A percentile compares a stretch with the other conserved stretches of the same genome.
Conservation (phyloP, 164 flowering plant species). For the Warburgia ugandensis region DNA sequence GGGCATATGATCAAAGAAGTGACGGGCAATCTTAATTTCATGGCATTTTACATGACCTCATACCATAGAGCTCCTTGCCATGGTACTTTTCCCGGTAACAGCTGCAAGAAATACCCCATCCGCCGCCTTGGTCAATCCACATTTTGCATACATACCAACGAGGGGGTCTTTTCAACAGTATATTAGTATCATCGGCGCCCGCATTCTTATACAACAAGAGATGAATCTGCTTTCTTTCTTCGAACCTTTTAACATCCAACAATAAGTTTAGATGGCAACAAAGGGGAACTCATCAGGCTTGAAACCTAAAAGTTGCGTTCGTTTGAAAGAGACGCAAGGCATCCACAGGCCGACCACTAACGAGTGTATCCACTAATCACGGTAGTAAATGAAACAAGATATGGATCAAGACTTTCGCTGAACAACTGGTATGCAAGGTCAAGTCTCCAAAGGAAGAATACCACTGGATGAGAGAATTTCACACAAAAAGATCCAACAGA, state of each 20-base stretch:
- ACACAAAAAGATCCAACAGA: slow-evolving; percentile 53
- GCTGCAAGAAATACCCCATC: slow-evolving; percentile 16
- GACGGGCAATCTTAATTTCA: slow-evolving; percentile 16
- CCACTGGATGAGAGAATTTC: slow-evolving; percentile 47
- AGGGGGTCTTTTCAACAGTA: slow-evolving; percentile 23
- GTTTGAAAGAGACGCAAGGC: slow-evolving; percentile 20
- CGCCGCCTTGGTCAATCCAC: slow-evolving; percentile 25
- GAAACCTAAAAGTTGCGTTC: slow-evolving; percentile 16
- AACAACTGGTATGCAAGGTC: slow-evolving; percentile 39
- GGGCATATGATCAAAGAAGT: slow-evolving; percentile 17
- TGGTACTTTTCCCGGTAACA: slow-evolving; percentile 10
- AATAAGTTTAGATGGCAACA: slow-evolving; percentile 23
- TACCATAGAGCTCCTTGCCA: slow-evolving; percentile 28
- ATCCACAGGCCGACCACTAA: slow-evolving; percentile 9
- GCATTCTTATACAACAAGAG: slow-evolving; percentile 9
- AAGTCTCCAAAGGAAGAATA: slow-evolving; percentile 33
- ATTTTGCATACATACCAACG: slow-evolving; percentile 34
- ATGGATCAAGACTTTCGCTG: slow-evolving; percentile 28
- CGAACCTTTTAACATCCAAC: slow-evolving; percentile 11
- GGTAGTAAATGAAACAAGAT: slow-evolving; percentile 38
- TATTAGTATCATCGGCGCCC: slow-evolving; percentile 6
- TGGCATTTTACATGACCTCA: slow-evolving; percentile 25
- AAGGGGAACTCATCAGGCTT: slow-evolving; percentile 24
- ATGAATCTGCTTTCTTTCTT: slow-evolving; percentile 22
- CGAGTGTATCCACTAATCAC: slow-evolving; percentile 22